These are phyloP conservation scores for Phyllosticta citrichinensis DNA, from an alignment of 2,329 filamentous ascomycete species.

Conservation along the genomic window DNA sequence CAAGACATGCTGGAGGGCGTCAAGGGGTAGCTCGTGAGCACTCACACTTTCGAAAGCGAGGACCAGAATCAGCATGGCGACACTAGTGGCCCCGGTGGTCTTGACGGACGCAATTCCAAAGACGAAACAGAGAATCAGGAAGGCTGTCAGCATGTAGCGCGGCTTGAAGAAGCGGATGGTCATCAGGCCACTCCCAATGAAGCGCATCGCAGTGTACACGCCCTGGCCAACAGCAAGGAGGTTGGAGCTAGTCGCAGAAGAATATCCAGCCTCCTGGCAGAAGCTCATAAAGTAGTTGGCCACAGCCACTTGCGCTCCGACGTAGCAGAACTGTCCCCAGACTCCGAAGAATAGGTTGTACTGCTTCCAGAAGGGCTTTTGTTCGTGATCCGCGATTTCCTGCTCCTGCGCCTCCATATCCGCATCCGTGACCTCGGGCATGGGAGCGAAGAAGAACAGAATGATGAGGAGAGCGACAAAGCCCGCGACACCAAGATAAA, in stretches of 20 bases:
- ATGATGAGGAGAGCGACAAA: slow-evolving; percentile 50
- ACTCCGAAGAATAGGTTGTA: slow-evolving; percentile 12
- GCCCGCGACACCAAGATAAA: slow-evolving; percentile 52
- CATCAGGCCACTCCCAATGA: slow-evolving; percentile 14
- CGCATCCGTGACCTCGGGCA: slow-evolving; percentile 53
- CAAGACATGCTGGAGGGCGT: background rate
- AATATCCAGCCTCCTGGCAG: slow-evolving; percentile 13
- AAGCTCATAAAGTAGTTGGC: slow-evolving; percentile 13
- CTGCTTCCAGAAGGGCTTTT: slow-evolving; percentile 13
- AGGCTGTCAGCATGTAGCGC: slow-evolving; percentile 14
- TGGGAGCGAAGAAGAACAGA: slow-evolving; percentile 50
- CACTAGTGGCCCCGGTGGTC: slow-evolving; percentile 11
- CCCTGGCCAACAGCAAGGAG: slow-evolving; percentile 16
- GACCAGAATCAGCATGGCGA: slow-evolving; percentile 13
- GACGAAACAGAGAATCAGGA: slow-evolving; percentile 13
- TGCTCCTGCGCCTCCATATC: slow-evolving; percentile 38
- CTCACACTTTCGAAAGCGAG: slow-evolving; percentile 14
- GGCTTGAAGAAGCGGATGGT: slow-evolving; percentile 11
- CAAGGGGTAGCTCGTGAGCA: background rate
- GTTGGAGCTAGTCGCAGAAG: slow-evolving; percentile 11
- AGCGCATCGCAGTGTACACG: slow-evolving; percentile 16
- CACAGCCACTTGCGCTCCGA: slow-evolving; percentile 5
- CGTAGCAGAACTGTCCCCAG: slow-evolving; percentile 5
- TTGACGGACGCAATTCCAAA: slow-evolving; percentile 12
- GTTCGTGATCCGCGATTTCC: background rate